A percentile compares a stretch with the other conserved stretches of the same genome.
These are phyloP conservation scores for Rosa rugosa DNA, from an alignment of 306 rosid genomes.

Conservation along the genomic window DNA sequence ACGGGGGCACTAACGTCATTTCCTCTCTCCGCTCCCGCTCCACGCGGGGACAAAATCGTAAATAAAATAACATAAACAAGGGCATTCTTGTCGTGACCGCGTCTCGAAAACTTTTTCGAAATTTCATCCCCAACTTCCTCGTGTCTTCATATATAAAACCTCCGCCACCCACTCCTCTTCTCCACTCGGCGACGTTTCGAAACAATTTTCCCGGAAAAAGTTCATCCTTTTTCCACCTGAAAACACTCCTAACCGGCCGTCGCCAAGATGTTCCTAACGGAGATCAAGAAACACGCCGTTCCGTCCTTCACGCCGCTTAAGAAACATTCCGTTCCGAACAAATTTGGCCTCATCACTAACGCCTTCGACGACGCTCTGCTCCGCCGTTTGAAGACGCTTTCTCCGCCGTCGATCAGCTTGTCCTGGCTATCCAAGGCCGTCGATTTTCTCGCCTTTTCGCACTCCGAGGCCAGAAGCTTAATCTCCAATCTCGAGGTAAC, in stretches of 20 bases:
- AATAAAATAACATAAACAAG: neutral
- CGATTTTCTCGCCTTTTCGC: neutral
- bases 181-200: neutral
- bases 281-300: neutral
- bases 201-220: neutral
- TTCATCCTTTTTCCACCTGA: neutral
- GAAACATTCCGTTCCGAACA: neutral
- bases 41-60: neutral
- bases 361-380: slow-evolving; percentile 16
- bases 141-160: neutral
- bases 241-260: neutral
- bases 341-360: neutral
- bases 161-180: neutral
- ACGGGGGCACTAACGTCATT: neutral
- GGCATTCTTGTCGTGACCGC: slow-evolving; percentile 1
- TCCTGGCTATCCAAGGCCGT: slow-evolving; percentile 19
- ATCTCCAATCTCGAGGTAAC: neutral
- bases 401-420: slow-evolving; percentile 13
- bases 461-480: slow-evolving; percentile 6
- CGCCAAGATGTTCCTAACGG: slow-evolving; percentile 2
- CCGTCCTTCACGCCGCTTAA: neutral
- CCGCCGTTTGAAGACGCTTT: neutral
- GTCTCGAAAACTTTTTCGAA: neutral
- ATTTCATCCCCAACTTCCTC: neutral
- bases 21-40: neutral